Evolutionary conservation across 176 grass and related monocot species (phyloP).

Genomic region (Poa pratensis): DNA sequence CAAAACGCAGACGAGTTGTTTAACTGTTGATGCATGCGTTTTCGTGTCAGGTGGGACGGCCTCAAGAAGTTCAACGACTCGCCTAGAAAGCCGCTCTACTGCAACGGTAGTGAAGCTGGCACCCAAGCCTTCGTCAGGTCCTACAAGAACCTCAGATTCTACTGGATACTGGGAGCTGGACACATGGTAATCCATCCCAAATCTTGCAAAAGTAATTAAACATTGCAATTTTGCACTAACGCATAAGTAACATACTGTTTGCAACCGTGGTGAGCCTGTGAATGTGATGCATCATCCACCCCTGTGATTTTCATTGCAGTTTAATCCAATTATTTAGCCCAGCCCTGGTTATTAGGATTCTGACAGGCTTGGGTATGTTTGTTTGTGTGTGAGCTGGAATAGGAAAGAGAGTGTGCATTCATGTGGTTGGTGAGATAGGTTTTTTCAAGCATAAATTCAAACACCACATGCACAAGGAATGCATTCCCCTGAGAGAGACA

Average conservation of each 20-base stretch:
- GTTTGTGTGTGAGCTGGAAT: constrained; percentile 41
- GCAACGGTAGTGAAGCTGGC: constrained; percentile 39
- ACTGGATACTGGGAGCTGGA: constrained; percentile 84
- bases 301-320: not conserved
- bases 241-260: no score
- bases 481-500: not conserved
- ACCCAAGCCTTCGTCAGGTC: constrained; percentile 82
- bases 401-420: constrained; percentile 33
- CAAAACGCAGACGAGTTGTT: not conserved
- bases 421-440: constrained; percentile 44
- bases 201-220: no score
- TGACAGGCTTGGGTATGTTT: not conserved
- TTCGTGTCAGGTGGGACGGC: constrained; percentile 67
- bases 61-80: constrained; percentile 56
- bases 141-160: constrained; percentile 84
- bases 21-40: not conserved
- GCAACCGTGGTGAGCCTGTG: not conserved
- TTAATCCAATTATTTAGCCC: not conserved
- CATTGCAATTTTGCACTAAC: no score
- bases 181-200: constrained; percentile 68
- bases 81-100: constrained; percentile 60
- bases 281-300: not conserved
- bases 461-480: constrained; percentile 30
- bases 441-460: constrained; percentile 33
- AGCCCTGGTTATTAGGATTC: not conserved